Conservation (phyloP, 495 filamentous ascomycete genomes). For the Rhypophila decipiens region DNA sequence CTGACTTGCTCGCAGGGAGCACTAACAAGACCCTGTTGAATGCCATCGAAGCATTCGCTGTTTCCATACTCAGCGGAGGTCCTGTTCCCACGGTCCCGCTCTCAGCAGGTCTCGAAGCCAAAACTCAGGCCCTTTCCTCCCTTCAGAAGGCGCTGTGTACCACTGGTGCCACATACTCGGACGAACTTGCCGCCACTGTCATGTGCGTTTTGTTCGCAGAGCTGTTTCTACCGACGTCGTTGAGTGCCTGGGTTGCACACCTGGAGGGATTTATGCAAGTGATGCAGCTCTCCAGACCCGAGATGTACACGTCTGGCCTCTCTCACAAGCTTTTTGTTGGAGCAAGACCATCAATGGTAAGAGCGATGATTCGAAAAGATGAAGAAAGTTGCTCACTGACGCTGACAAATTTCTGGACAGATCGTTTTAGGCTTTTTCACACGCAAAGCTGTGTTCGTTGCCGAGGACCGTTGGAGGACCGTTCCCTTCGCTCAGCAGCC, state of each 20-base stretch:
- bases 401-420: slow-evolving; percentile 3
- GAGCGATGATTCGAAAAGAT: neutral
- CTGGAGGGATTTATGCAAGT: slow-evolving; percentile 22
- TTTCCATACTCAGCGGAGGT: slow-evolving; percentile 17
- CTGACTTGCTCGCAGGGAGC: slow-evolving; percentile 12
- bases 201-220: slow-evolving; percentile 33
- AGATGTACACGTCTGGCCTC: slow-evolving; percentile 16
- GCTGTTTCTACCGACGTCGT: slow-evolving; percentile 24
- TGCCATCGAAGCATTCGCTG: slow-evolving; percentile 26
- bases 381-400: neutral
- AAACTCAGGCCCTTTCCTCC: slow-evolving; percentile 21
- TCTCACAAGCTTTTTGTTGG: slow-evolving; percentile 31
- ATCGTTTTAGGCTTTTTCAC: slow-evolving; percentile 12
- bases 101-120: slow-evolving; percentile 14
- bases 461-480: slow-evolving; percentile 18
- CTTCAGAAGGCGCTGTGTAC: slow-evolving; percentile 17
- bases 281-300: slow-evolving; percentile 22
- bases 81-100: slow-evolving; percentile 3
- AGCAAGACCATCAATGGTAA: slow-evolving; percentile 28
- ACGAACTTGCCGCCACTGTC: slow-evolving; percentile 22
- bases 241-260: slow-evolving; percentile 22
- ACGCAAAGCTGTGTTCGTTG: slow-evolving; percentile 19
- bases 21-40: slow-evolving; percentile 12
- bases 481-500: slow-evolving; percentile 21
- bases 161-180: slow-evolving; percentile 7